Conservation (phyloP, 306 rosid species). For the Pueraria montana region DNA sequence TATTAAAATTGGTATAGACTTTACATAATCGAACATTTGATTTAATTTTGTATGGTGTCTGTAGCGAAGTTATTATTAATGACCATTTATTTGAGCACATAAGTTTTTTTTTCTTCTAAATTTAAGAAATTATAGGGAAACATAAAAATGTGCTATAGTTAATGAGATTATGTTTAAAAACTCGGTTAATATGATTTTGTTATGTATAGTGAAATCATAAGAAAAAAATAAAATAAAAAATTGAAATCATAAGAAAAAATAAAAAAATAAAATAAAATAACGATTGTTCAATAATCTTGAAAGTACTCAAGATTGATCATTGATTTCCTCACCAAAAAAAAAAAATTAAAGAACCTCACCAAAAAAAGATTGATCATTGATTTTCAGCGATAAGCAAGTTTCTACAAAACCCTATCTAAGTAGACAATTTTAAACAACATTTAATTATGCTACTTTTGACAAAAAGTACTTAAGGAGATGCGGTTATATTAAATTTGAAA, state of each 20-base stretch:
- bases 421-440: neutral
- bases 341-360: no score
- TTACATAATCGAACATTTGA: neutral
- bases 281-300: neutral
- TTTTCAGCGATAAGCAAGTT: neutral
- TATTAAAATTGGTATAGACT: no score
- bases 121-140: neutral
- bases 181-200: neutral
- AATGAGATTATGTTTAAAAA: neutral
- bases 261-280: no score
- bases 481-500: no score
- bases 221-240: neutral
- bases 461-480: constrained; percentile 1
- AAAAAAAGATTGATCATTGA: constrained; percentile 6
- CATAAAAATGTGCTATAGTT: neutral
- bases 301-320: constrained; percentile 8
- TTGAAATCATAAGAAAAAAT: neutral
- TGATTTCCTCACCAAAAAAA: no score
- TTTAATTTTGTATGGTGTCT: no score
- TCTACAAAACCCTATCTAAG: neutral
- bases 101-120: neutral
- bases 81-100: neutral
- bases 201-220: no score
- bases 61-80: neutral
- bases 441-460: neutral